phyloP scores from a whole-genome alignment of 345 rosid genomes.

The Balakata baccata region DNA sequence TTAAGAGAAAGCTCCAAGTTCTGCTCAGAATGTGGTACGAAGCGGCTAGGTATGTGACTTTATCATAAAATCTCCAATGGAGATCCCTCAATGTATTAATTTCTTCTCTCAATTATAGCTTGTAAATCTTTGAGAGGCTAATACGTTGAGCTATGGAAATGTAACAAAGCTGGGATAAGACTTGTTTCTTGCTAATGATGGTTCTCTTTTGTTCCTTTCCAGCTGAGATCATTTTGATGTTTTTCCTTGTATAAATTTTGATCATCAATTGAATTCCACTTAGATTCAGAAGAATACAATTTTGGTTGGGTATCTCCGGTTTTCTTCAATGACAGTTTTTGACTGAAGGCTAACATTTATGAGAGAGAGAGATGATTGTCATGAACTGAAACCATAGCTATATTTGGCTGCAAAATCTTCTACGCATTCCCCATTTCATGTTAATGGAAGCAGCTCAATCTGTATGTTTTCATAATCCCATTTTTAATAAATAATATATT shows the following conservation, averaged over 20 bases:
- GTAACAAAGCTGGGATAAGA: neutral
- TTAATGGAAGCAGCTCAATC: too few relatives aligned
- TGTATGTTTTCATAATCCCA: too few relatives aligned
- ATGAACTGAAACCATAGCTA: too few relatives aligned
- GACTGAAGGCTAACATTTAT: too few relatives aligned
- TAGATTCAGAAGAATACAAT: too few relatives aligned
- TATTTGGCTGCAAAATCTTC: too few relatives aligned
- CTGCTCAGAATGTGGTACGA: slow-evolving; percentile 89
- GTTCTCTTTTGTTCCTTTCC: neutral
- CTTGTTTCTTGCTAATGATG: neutral
- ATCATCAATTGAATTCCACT: neutral
- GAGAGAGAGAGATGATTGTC: too few relatives aligned
- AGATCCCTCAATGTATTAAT: neutral
- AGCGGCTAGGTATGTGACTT: slow-evolving; percentile 67
- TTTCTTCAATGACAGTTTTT: too few relatives aligned
- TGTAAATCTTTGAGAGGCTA: neutral
- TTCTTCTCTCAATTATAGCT: neutral
- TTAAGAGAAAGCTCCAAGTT: slow-evolving; percentile 84
- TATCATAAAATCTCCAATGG: neutral
- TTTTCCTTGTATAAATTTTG: neutral
- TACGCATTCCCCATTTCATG: too few relatives aligned
- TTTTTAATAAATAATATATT: too few relatives aligned
- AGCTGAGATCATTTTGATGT: neutral
- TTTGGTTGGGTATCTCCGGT: too few relatives aligned
- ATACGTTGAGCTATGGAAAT: neutral